These are phyloP conservation scores for Malbranchea cinnamomea DNA, from an alignment of 2,329 filamentous ascomycete species.

Conservation along the genomic window DNA sequence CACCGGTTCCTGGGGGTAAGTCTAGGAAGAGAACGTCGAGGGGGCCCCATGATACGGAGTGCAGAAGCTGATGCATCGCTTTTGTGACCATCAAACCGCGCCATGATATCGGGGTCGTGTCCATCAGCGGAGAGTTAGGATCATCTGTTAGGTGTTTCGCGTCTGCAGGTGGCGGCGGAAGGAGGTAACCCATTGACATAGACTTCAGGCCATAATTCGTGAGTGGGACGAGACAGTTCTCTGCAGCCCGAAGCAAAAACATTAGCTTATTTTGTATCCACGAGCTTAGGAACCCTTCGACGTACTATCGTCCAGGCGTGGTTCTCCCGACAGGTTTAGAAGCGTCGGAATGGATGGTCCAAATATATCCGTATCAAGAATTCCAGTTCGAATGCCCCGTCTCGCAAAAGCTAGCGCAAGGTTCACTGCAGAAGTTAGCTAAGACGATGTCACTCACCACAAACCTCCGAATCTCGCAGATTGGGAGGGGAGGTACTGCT, in stretches of 20 bases:
- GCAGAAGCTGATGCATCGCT: slow-evolving; percentile 83
- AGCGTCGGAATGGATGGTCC: slow-evolving; percentile 88
- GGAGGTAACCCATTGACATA: slow-evolving; percentile 97
- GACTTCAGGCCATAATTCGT: slow-evolving; percentile 93
- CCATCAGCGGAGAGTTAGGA: slow-evolving; percentile 22
- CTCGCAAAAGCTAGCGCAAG: slow-evolving; percentile 75
- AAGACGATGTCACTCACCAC: not conserved
- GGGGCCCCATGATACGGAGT: slow-evolving; percentile 86
- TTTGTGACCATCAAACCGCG: slow-evolving; percentile 96
- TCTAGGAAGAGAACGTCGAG: slow-evolving; percentile 83
- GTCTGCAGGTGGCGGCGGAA: slow-evolving; percentile 40
- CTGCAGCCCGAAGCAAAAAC: slow-evolving; percentile 11
- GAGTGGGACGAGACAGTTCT: slow-evolving; percentile 57
- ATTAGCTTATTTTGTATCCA: not conserved
- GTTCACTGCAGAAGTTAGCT: slow-evolving; percentile 39
- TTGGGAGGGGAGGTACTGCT: not conserved
- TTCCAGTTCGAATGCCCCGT: slow-evolving; percentile 65
- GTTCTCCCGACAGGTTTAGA: slow-evolving; percentile 66
- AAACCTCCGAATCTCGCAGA: too few relatives aligned
- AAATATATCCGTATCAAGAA: slow-evolving; percentile 93
- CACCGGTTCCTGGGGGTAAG: slow-evolving; percentile 83
- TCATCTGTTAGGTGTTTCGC: slow-evolving; percentile 23
- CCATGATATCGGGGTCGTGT: slow-evolving; percentile 71
- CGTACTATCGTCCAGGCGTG: slow-evolving; percentile 57
- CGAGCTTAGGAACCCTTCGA: too few relatives aligned